Conservation (phyloP, 805 yeast genomes). For the Yarrowia bubula region DNA sequence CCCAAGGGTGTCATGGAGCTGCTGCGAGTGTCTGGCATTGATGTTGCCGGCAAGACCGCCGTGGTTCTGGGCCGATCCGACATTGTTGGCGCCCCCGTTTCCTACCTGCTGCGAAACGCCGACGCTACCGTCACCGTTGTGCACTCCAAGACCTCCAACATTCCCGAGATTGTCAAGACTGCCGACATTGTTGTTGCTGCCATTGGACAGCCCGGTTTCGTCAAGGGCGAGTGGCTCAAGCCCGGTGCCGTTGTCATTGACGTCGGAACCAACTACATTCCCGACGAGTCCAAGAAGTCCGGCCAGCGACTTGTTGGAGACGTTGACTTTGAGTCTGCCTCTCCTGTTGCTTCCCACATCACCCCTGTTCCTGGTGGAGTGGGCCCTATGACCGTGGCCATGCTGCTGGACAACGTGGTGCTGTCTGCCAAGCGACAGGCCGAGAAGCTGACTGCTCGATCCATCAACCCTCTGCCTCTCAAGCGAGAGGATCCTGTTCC, state of each 20-base stretch:
- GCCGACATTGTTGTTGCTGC: constrained; percentile 96
- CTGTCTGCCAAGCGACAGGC: constrained; percentile 69
- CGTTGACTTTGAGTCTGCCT: constrained; percentile 73
- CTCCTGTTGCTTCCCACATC: constrained; percentile 59
- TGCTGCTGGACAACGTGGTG: constrained; percentile 83
- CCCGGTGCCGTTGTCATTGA: constrained; percentile 85
- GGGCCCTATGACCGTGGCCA: constrained; percentile 99
- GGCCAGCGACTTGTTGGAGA: constrained; percentile 90
- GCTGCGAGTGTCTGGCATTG: constrained; percentile 63
- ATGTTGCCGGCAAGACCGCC: constrained; percentile 71
- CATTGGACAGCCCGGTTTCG: constrained; percentile 79
- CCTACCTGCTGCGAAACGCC: constrained; percentile 71
- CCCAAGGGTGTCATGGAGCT: constrained; percentile 89
- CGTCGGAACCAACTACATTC: constrained; percentile 89
- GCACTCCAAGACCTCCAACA: constrained; percentile 69
- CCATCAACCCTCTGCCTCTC: constrained; percentile 56
- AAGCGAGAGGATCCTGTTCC: constrained; percentile 69
- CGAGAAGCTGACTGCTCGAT: constrained; percentile 46
- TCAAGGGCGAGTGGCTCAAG: constrained; percentile 85
- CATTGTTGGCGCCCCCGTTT: constrained; percentile 93
- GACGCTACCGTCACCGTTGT: constrained; percentile 85
- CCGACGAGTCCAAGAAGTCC: constrained; percentile 68
- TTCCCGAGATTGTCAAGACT: constrained; percentile 54
- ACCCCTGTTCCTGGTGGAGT: constrained; percentile 99
- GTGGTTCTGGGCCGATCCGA: constrained; percentile 96